phyloP scores from a whole-genome alignment of 192 early-diverging fungal genomes.

The Mortierella hygrophila region DNA sequence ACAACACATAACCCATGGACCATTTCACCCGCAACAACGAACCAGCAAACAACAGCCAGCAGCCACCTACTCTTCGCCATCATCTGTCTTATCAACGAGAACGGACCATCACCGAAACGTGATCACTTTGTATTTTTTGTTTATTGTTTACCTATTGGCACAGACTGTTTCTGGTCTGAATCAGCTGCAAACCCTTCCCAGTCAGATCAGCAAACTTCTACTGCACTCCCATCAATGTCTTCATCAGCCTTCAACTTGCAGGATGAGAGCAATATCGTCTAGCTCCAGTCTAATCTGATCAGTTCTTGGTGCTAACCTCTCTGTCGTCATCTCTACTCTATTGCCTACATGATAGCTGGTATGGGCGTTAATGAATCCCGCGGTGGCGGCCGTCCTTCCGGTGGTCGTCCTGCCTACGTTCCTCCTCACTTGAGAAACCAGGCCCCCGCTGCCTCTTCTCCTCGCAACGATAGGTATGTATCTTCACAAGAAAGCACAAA shows the following conservation, averaged over 20 bases:
- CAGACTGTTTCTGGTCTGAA: not conserved
- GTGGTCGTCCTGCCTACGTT: constrained; percentile 63
- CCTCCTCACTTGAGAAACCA: constrained; percentile 49
- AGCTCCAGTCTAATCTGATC: not conserved
- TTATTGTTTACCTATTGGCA: not conserved
- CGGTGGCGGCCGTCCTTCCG: constrained; percentile 49
- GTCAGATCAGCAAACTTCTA: not conserved
- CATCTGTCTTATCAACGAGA: constrained; percentile 1
- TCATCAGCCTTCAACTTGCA: not conserved
- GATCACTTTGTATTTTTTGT: not conserved
- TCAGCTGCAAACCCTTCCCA: not conserved
- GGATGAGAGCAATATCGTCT: not conserved
- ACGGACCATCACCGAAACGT: not conserved
- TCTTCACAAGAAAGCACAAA: not conserved
- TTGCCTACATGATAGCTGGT: constrained; percentile 63
- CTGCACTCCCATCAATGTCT: not conserved
- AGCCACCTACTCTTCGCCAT: not conserved
- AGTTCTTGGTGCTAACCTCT: not conserved
- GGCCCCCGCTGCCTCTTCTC: constrained; percentile 13
- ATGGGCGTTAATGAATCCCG: constrained; percentile 75
- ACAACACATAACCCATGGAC: too few species aligned
- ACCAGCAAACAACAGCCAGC: too few species aligned
- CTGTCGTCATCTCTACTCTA: constrained; percentile 9
- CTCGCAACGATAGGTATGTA: constrained; percentile 39
- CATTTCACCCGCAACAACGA: too few species aligned